Percentiles rank a stretch among this genome's conserved stretches.
Evolutionary conservation across 345 rosid genomes (phyloP).

Genomic region (Bruguiera gymnorhiza): DNA sequence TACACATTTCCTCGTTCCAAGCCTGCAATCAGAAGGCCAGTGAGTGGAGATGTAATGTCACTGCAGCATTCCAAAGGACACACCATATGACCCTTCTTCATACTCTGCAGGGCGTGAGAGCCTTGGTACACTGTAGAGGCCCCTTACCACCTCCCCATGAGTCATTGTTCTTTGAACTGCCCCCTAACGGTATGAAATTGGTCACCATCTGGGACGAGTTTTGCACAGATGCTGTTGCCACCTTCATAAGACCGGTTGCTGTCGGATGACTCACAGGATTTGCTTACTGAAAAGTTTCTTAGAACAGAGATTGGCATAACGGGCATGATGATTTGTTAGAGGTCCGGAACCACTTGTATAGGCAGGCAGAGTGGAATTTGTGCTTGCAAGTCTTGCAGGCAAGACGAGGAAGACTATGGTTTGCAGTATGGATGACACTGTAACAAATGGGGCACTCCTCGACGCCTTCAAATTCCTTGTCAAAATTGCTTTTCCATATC

Average conservation of each 20-base stretch:
- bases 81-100: no score
- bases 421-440: slow-evolving; percentile 86
- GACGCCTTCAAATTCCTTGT: slow-evolving; percentile 94
- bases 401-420: slow-evolving; percentile 90
- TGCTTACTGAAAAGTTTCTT: slow-evolving; percentile 14
- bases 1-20: no score
- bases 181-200: neutral
- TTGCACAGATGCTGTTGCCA: neutral
- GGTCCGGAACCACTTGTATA: slow-evolving; percentile 92
- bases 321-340: slow-evolving; percentile 91
- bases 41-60: no score
- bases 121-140: no score
- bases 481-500: slow-evolving; percentile 88
- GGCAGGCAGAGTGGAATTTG: slow-evolving; percentile 89
- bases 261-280: neutral
- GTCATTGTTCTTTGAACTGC: no score
- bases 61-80: no score
- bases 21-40: no score
- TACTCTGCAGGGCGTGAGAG: no score
- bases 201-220: neutral
- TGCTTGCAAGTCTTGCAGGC: slow-evolving; percentile 94
- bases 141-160: no score
- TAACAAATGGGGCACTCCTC: slow-evolving; percentile 99
- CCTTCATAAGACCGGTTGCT: no score
- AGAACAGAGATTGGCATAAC: slow-evolving; percentile 89